Base-by-base conservation (phyloP, 1,139 yeast species). In the Yamadazyma jaroonii region DNA sequence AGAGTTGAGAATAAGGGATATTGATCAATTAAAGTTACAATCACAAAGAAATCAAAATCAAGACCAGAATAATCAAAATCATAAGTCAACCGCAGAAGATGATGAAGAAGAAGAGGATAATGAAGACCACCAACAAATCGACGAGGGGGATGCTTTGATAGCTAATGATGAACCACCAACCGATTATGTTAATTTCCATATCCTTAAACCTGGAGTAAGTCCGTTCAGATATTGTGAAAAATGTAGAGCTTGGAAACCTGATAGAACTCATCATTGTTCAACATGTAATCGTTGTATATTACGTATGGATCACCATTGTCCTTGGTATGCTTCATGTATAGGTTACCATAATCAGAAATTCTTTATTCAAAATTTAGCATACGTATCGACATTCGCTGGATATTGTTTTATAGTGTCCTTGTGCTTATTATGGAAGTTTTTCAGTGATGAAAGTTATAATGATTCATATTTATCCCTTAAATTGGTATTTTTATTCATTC, bases 281-380 rank as follows among this genome's bases (percentile, higher is more conserved):
- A 63, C 77, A 17, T 80, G 94, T 47, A 73, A 79, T 9, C 63
- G 61, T 37, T 92, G 98, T 59, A 73, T 86, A 1, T 67, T 92
- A 38, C 68, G 74, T 43, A 84, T 84, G 92, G 94, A 84, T 61
- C 98, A 92, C 54, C 95, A 86, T 61, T 92, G 98, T 57, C 97
- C 98, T 0, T 92, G 98, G 98, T 89, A 92, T 56, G 80, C 95
- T 4, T 71, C 79, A 9, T 92, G 98, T 57, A 78, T 94, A 39
- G 98, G 98, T 0, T 41, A 40, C 27, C 31, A 38, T 20, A 48
- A 48, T 25, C 52, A 46, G 28, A 48, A 45, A 30, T 42, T 42
- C 28, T 38, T 67, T 74, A 58, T 88, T 15, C 96, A 89, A 58
- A 84, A 86, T 53, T 61, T 92, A 39, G 32, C 71, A 9, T 84